A percentile compares a stretch with the other conserved stretches of the same genome.
Evolutionary conservation across 306 rosid genomes (phyloP).

Genomic region (Cucumis hystrix): DNA sequence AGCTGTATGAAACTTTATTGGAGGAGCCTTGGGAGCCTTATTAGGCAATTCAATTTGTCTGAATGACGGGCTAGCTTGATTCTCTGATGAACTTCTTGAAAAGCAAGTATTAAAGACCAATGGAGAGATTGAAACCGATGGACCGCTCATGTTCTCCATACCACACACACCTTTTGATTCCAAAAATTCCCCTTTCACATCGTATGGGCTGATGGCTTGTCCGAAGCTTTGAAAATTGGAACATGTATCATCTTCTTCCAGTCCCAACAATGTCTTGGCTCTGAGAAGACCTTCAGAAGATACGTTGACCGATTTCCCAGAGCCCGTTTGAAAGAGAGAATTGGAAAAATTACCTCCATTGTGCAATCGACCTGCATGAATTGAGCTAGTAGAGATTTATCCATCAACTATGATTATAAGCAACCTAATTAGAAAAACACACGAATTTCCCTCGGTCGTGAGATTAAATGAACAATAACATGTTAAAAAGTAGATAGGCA

Average conservation of each 20-base stretch:
- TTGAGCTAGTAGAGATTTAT: not conserved
- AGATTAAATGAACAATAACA: not conserved
- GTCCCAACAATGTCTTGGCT: conserved; percentile 60
- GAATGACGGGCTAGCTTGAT: conserved; percentile 13
- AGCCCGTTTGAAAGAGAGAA: conserved; percentile 64
- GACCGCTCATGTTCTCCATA: conserved; percentile 4
- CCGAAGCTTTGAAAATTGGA: conserved; percentile 18
- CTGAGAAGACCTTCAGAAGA: conserved; percentile 46
- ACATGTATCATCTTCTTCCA: conserved; percentile 21
- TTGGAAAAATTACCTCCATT: conserved; percentile 28
- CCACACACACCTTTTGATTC: conserved; percentile 11
- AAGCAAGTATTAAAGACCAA: conserved; percentile 6
- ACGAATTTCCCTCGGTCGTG: not conserved
- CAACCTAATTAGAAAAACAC: not conserved
- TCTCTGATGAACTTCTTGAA: conserved; percentile 13
- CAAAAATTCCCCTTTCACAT: conserved; percentile 4
- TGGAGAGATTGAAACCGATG: conserved; percentile 15
- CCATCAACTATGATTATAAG: not conserved
- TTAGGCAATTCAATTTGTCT: conserved; percentile 11
- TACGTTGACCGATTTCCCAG: conserved; percentile 60
- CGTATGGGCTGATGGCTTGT: conserved; percentile 1
- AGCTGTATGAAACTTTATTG: conserved; percentile 66
- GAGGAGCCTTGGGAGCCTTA: conserved; percentile 23
- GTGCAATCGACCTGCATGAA: conserved; percentile 33
- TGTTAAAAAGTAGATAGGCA: not conserved